phyloP scores from a whole-genome alignment of 164 flowering plant genomes.

The Aristolochia californica region DNA sequence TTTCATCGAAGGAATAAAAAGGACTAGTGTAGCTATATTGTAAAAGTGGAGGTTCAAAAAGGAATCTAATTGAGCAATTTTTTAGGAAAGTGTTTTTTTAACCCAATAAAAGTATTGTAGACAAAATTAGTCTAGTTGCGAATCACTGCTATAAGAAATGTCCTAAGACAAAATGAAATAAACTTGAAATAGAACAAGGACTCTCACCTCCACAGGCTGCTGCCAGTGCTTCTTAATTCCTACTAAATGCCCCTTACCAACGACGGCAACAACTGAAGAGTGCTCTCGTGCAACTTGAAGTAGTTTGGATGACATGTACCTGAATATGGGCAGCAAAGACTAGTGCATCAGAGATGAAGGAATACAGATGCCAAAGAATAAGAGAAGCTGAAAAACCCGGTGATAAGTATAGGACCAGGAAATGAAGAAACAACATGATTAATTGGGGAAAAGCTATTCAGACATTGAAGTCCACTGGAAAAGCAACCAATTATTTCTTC shows the following conservation, averaged over 20 bases:
- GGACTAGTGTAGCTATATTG: no score
- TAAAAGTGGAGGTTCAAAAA: not conserved
- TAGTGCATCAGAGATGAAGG: not conserved
- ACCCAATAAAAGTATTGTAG: no score
- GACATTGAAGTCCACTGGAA: no score
- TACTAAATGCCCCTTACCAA: constrained; percentile 86
- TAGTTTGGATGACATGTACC: constrained; percentile 82
- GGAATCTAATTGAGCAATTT: no score
- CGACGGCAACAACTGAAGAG: constrained; percentile 88
- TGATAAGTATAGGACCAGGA: no score
- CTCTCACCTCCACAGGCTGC: constrained; percentile 63
- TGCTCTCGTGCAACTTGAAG: constrained; percentile 60
- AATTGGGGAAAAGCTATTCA: no score
- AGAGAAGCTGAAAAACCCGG: no score
- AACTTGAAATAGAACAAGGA: not conserved
- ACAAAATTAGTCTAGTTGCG: not conserved
- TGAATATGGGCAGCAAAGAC: constrained; percentile 13
- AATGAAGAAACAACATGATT: no score
- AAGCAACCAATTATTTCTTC: no score
- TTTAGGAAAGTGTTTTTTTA: no score
- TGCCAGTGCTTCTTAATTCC: constrained; percentile 86
- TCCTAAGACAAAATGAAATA: not conserved
- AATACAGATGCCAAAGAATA: not conserved
- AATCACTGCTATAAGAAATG: not conserved
- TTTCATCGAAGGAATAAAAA: no score